Base-by-base conservation (phyloP, 2,329 filamentous ascomycete species). In the Epichloe gansuensis region DNA sequence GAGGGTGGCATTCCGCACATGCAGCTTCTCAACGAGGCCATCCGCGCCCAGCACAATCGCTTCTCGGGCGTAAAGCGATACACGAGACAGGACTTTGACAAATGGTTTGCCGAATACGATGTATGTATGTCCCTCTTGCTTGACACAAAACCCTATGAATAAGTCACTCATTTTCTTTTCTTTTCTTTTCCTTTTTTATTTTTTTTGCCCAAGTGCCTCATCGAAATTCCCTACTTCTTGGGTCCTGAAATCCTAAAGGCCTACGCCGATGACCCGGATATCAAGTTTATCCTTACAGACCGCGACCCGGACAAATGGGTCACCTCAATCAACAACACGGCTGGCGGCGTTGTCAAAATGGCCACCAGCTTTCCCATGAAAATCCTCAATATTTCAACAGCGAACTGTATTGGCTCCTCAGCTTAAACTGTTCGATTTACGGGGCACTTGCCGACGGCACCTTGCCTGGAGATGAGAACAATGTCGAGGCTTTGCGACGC, bases 101-200 rank as follows among this genome's bases (percentile, higher is more conserved):
- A 70, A 56, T 69, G 68, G 63, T 65, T 69, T 28, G 65, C 65
- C 28, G 61, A 66, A 23, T 69, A 69, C 45, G 67, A 70, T 52
- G 69, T 69, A 57, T 50, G 63, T 52, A 17, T 2, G 17, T 3
- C 6, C 25, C 11, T 39, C 21, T 21, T 37, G 35, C 35, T 23
- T 23, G 23, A 23, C 23, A 23, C 23, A 23, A 41, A n/a, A 4
- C 45, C 42, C 21, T 41, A 47, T 4, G 43, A 23, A 46, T n/a
- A 15, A 4, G n/a, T 12, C 62, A 61, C 43, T 62, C 0, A 51
- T 0, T 39, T 5, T 15, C 13, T 34, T 46, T 5, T 7, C 2
- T 15, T 44, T 44, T 25, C 15, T 5, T 12, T n/a, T n/a, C n/a
- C n/a, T n/a, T n/a, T n/a, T n/a, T n/a, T n/a, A n/a, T n/a, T n/a